These are phyloP conservation scores for Dactylonectria estremocensis DNA, from an alignment of 2,329 filamentous ascomycete species.

Conservation along the genomic window DNA sequence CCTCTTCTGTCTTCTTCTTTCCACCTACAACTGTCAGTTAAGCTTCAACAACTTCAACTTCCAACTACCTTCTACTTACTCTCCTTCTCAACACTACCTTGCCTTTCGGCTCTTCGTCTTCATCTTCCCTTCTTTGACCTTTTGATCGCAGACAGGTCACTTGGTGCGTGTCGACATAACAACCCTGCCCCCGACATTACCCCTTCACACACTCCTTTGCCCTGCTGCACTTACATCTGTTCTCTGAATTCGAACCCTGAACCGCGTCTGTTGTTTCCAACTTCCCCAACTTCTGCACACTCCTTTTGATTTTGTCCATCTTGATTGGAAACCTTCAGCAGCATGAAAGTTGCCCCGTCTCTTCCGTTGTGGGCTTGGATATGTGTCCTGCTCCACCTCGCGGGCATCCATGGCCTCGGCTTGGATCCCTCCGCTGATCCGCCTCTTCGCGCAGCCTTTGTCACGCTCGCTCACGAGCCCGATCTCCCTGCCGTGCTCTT, in stretches of 20 bases:
- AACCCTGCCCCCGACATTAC: constrained; percentile 22
- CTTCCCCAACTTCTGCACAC: constrained; percentile 10
- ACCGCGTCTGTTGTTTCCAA: too few relatives aligned
- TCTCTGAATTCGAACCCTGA: constrained; percentile 13
- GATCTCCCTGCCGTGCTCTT: constrained; percentile 52
- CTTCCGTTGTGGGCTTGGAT: constrained; percentile 37
- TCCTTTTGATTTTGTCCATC: constrained; percentile 12
- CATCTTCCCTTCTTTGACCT: constrained; percentile 16
- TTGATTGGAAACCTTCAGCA: constrained; percentile 14
- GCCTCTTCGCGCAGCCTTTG: constrained; percentile 51
- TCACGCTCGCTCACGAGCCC: constrained; percentile 51
- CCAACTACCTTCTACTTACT: background rate
- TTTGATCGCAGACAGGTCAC: constrained; percentile 24
- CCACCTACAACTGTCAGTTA: constrained; percentile 14
- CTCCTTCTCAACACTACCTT: too few relatives aligned
- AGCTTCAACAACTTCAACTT: constrained; percentile 28
- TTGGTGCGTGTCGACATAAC: constrained; percentile 30
- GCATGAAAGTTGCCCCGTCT: constrained; percentile 35
- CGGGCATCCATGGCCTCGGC: constrained; percentile 37
- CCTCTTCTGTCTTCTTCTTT: constrained; percentile 25
- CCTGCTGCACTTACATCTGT: constrained; percentile 21
- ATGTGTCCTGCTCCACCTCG: constrained; percentile 40
- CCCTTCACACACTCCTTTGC: constrained; percentile 6
- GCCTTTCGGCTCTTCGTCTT: background rate
- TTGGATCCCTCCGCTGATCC: constrained; percentile 40